phyloP scores from a whole-genome alignment of 2,329 filamentous ascomycete species.

The Graphium sp. region DNA sequence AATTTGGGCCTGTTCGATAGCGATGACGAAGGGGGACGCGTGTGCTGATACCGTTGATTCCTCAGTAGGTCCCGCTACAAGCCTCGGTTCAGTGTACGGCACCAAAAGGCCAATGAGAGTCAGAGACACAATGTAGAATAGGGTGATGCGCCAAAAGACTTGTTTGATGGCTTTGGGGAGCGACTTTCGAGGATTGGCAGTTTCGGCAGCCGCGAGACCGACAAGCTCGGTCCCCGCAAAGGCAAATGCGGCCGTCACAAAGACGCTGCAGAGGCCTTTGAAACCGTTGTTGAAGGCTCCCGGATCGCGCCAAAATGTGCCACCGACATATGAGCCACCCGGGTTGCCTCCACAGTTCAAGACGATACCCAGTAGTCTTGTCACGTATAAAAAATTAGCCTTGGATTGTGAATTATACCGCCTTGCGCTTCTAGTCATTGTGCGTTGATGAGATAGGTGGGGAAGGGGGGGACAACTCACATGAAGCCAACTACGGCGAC shows the following conservation, averaged over 20 bases:
- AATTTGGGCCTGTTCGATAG: constrained; percentile 74
- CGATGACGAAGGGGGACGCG: constrained; percentile 85
- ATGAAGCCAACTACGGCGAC: constrained; percentile 78
- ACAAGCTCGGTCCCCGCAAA: constrained; percentile 65
- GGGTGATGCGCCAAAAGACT: constrained; percentile 83
- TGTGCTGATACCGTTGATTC: constrained; percentile 43
- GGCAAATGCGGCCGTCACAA: constrained; percentile 61
- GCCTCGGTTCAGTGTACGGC: constrained; percentile 47
- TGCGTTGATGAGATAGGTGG: not conserved
- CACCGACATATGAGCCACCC: constrained; percentile 62
- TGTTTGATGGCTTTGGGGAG: constrained; percentile 81
- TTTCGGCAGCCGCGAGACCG: constrained; percentile 62
- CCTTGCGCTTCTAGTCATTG: too few species aligned
- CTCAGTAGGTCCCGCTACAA: constrained; percentile 31
- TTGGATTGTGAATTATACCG: not conserved
- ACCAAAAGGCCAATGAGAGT: constrained; percentile 71
- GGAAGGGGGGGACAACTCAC: constrained; percentile 24
- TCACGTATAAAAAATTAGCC: constrained; percentile 2
- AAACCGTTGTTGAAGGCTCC: constrained; percentile 78
- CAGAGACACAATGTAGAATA: constrained; percentile 80
- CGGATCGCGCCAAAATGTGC: constrained; percentile 56
- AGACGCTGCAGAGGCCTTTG: constrained; percentile 65
- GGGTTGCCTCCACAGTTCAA: constrained; percentile 70
- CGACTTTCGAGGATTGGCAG: constrained; percentile 63
- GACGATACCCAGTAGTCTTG: constrained; percentile 66